phyloP scores from a whole-genome alignment of 352 stramenopile species.

The Phytophthora litchii region DNA sequence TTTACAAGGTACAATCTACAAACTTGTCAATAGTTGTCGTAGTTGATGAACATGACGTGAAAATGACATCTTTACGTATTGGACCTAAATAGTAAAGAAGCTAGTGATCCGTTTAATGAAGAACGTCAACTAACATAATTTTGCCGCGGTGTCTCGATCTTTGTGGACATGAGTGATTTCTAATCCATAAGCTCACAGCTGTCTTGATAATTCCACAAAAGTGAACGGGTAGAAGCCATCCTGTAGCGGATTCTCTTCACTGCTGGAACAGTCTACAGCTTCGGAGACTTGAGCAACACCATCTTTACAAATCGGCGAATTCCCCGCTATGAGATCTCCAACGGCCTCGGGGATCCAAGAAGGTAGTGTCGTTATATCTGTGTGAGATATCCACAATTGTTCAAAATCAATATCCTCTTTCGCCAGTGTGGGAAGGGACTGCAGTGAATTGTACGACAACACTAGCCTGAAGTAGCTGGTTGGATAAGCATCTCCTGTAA shows the following conservation, averaged over 20 bases:
- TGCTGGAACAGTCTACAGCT: neutral
- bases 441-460: conserved; percentile 6
- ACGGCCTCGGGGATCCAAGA: neutral
- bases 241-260: neutral
- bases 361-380: neutral
- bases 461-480: neutral
- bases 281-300: neutral
- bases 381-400: conserved; percentile 2
- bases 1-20: too few relatives aligned
- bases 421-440: neutral
- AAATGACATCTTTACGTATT: too few relatives aligned
- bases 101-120: too few relatives aligned
- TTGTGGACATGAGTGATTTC: too few relatives aligned
- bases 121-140: too few relatives aligned
- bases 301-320: conserved; percentile 5
- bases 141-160: too few relatives aligned
- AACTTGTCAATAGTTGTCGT: too few relatives aligned
- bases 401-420: neutral
- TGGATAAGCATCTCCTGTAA: neutral
- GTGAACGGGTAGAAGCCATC: neutral
- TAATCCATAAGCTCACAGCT: neutral
- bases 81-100: too few relatives aligned
- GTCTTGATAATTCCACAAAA: conserved; percentile 1
- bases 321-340: neutral
- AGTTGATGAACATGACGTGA: too few relatives aligned